These are phyloP conservation scores for Penicillium paneum DNA, from an alignment of 2,329 filamentous ascomycete genomes.

Conservation along the genomic window DNA sequence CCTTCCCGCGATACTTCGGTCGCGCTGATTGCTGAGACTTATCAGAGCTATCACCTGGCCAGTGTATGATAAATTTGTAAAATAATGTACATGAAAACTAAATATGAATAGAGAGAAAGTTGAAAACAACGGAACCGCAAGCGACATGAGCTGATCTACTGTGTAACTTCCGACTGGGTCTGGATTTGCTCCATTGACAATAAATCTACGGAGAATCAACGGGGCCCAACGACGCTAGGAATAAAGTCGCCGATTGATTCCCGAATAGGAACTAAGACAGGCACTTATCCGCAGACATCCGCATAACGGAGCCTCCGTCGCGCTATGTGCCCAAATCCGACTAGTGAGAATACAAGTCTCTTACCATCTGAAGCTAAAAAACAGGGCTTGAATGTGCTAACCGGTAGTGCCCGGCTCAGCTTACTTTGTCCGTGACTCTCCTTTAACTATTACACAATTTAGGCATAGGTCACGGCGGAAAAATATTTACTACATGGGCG, in stretches of 20 bases:
- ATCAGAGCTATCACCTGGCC: neutral
- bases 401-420: neutral
- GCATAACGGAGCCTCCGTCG: conserved; percentile 3
- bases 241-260: neutral
- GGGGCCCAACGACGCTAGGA: neutral
- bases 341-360: conserved; percentile 3
- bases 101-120: neutral
- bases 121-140: neutral
- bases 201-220: neutral
- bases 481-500: neutral
- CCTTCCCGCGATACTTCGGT: conserved; percentile 71
- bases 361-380: neutral
- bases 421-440: neutral
- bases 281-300: conserved; percentile 3
- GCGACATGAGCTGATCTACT: neutral
- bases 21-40: conserved; percentile 49
- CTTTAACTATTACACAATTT: neutral
- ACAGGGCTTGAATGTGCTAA: neutral
- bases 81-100: conserved; percentile 11
- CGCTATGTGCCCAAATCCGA: neutral
- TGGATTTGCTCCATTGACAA: neutral
- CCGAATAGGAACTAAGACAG: neutral
- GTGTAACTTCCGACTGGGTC: neutral
- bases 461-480: neutral
- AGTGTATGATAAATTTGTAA: conserved; percentile 22